Percentiles rank a stretch among this genome's conserved stretches.
Evolutionary conservation across 495 filamentous ascomycete genomes (phyloP).

Genomic region (Parathielavia hyrcaniae): DNA sequence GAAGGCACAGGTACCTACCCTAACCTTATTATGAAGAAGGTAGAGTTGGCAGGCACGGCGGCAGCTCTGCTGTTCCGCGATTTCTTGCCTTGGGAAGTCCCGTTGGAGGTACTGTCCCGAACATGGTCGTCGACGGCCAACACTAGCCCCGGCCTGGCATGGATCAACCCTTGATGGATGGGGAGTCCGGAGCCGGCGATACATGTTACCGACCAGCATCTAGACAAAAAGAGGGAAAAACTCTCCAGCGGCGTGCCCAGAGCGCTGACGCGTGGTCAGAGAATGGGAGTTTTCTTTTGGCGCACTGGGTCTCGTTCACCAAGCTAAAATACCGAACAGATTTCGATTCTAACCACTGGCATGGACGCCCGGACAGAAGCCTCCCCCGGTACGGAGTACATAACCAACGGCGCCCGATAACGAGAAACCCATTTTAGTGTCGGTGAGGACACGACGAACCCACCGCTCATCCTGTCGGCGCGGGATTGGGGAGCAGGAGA

Average conservation of each 20-base stretch:
- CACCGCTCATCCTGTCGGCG: background rate
- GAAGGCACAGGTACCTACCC: too few species aligned
- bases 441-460: background rate
- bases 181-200: slow-evolving; percentile 11
- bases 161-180: background rate
- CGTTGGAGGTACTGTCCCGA: too few species aligned
- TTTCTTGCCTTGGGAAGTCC: too few species aligned
- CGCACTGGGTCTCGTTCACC: background rate
- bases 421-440: background rate
- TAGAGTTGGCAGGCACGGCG: too few species aligned
- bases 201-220: slow-evolving; percentile 5
- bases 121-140: too few species aligned
- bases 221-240: background rate
- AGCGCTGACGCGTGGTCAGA: background rate
- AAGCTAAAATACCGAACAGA: background rate
- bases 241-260: too few species aligned
- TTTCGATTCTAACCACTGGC: background rate
- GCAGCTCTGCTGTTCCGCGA: too few species aligned
- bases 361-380: background rate
- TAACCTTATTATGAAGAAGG: too few species aligned
- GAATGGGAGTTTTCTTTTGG: background rate
- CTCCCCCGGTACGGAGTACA: background rate
- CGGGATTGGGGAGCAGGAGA: too few species aligned
- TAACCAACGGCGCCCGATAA: background rate
- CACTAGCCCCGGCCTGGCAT: too few species aligned